Evolutionary conservation across 192 early-diverging fungal genomes (phyloP).

Genomic region (Podila epigama): DNA sequence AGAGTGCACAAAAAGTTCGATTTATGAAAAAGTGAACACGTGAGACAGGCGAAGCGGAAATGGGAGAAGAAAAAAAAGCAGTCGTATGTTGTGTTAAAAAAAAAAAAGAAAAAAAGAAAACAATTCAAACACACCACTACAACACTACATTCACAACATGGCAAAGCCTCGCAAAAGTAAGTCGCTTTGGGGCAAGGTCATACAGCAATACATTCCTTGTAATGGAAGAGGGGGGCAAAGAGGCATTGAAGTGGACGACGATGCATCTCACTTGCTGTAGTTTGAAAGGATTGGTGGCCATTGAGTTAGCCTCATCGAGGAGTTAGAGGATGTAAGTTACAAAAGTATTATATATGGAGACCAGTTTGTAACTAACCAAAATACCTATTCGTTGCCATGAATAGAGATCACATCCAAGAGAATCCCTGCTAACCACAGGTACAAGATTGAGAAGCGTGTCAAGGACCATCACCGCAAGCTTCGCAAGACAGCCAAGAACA

Average conservation of each 20-base stretch:
- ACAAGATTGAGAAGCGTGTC: conserved; percentile 66
- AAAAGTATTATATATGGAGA: neutral
- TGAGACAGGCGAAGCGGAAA: too few species aligned
- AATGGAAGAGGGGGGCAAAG: too few species aligned
- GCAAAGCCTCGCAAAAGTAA: conserved; percentile 1
- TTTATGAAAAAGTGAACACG: too few species aligned
- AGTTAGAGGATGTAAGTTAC: neutral
- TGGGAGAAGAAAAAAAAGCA: too few species aligned
- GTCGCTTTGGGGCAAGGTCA: neutral
- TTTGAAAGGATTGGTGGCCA: too few species aligned
- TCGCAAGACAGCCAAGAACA: conserved; percentile 59
- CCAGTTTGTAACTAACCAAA: neutral
- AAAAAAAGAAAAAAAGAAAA: conserved; percentile 4
- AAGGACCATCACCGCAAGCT: conserved; percentile 67
- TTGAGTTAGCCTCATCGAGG: neutral
- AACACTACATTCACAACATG: neutral
- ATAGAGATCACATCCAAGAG: conserved; percentile 66
- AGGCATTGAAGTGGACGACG: too few species aligned
- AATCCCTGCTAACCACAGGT: conserved; percentile 59
- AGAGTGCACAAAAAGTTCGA: too few species aligned
- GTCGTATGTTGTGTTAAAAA: neutral
- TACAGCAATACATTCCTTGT: neutral
- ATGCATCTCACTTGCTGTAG: neutral
- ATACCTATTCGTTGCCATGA: neutral
- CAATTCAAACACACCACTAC: neutral